A percentile compares a stretch with the other conserved stretches of the same genome.
phyloP scores from a whole-genome alignment of 2,329 filamentous ascomycete genomes.

The Pseudodiploospora longispora region DNA sequence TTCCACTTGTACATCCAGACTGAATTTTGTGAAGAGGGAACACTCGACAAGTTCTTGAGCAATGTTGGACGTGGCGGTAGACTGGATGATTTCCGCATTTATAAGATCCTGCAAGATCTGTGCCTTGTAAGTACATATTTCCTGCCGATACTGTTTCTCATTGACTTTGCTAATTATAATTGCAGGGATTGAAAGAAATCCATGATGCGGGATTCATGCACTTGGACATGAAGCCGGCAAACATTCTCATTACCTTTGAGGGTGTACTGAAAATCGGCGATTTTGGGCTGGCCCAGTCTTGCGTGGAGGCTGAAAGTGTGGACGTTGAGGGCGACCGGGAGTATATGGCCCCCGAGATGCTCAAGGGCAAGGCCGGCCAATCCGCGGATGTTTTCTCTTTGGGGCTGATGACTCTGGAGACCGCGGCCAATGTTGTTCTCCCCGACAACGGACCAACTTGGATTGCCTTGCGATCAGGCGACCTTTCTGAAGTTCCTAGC shows the following conservation, averaged over 20 bases:
- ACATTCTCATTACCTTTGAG: slow-evolving; percentile 74
- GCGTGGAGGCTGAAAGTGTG: slow-evolving; percentile 67
- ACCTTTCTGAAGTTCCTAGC: slow-evolving; percentile 81
- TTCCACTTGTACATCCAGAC: slow-evolving; percentile 92
- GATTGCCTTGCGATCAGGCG: slow-evolving; percentile 81
- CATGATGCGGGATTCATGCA: slow-evolving; percentile 83
- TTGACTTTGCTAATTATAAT: slow-evolving; percentile 9
- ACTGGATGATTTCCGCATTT: slow-evolving; percentile 94
- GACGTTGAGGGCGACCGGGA: slow-evolving; percentile 93
- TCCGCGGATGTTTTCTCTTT: slow-evolving; percentile 91
- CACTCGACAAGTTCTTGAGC: slow-evolving; percentile 77
- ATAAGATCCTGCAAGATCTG: slow-evolving; percentile 91
- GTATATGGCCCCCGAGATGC: slow-evolving; percentile 90
- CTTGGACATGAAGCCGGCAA: slow-evolving; percentile 77
- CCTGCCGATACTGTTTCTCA: neutral
- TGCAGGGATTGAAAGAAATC: slow-evolving; percentile 77
- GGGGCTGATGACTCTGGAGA: slow-evolving; percentile 89
- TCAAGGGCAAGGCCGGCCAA: slow-evolving; percentile 79
- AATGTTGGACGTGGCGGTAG: slow-evolving; percentile 75
- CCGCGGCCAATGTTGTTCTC: slow-evolving; percentile 85
- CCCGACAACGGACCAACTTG: slow-evolving; percentile 89
- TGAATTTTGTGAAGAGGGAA: slow-evolving; percentile 92
- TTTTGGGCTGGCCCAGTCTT: slow-evolving; percentile 72
- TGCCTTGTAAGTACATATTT: slow-evolving; percentile 54
- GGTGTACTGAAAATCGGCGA: slow-evolving; percentile 79